Evolutionary conservation across 305 asterid genomes (phyloP), one percentile per base, ranked within the genome.

Genomic region (Lippia alba): DNA sequence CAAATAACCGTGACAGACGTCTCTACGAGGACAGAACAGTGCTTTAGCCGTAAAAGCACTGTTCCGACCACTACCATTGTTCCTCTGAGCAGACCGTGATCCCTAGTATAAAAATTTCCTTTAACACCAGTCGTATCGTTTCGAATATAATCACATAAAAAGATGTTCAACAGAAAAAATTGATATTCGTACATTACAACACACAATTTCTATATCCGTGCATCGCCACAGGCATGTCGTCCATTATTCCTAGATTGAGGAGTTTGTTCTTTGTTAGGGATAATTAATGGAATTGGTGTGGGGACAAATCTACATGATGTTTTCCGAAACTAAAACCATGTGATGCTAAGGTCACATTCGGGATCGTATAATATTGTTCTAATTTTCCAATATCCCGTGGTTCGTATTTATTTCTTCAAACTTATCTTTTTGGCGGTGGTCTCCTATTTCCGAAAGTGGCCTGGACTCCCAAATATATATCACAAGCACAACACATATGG

Each of bases 191-290:
- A 3, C 30, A 24, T 24, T 24, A 24, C 30, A 24, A 24, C 30
- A 3, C 30, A 24, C 1, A n/a, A 5, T 15, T 1, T 50, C 16
- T 16, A 17, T 51, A 16, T 11, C 12, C 11, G 8, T 12, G 9
- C 32, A 56, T 30, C 5, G 24, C 16, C 40, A 9, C 32, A 17
- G 24, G 61, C 30, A 24, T 24, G 30, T 24, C 8, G 61, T 4
- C 4, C 49, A 6, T 12, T 44, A 6, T 44, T 12, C 12, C 49
- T 55, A 55, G 8, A 55, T 18, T 55, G 14, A 19, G 14, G 14
- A 19, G 14, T 56, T 56, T 56, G 61, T 56, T 56, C 8, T 56
- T 3, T 56, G 61, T 17, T 9, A 56, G 32, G 36, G 61, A 56
- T 56, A 20, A 20, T 24, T 11, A 30, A 56, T 12, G 1, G 15